Conservation (phyloP, 2,329 filamentous ascomycete species). For the Chaetothyriales sp. region DNA sequence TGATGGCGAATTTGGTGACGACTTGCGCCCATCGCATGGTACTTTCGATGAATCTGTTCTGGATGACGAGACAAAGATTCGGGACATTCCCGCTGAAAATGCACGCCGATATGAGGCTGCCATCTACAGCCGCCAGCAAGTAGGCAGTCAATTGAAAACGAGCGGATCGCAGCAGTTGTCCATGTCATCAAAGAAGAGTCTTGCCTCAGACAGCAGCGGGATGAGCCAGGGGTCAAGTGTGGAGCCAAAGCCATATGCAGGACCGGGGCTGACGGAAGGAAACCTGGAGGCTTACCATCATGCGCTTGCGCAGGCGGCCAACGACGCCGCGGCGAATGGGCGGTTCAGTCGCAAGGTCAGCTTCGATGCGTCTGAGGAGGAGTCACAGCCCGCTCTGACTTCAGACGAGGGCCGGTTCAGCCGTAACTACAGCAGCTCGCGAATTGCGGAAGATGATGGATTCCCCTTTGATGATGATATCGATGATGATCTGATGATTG, state of each 20-base stretch:
- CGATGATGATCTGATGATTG: constrained; percentile 82
- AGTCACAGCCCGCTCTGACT: constrained; percentile 29
- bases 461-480: constrained; percentile 47
- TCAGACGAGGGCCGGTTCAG: constrained; percentile 37
- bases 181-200: not conserved
- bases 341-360: constrained; percentile 53
- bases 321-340: constrained; percentile 58
- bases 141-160: constrained; percentile 5
- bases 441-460: constrained; percentile 31
- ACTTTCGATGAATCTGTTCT: constrained; percentile 34
- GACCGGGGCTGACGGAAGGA: constrained; percentile 33
- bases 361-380: constrained; percentile 28
- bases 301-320: constrained; percentile 67
- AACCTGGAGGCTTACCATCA: constrained; percentile 63
- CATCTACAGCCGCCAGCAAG: constrained; percentile 1
- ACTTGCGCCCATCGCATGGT: constrained; percentile 16
- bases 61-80: constrained; percentile 30
- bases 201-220: not conserved
- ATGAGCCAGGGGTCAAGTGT: constrained; percentile 1
- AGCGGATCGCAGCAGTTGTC: not conserved
- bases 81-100: constrained; percentile 18
- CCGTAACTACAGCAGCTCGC: constrained; percentile 27
- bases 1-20: constrained; percentile 23
- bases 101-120: constrained; percentile 13
- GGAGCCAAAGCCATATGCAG: not conserved